Evolutionary conservation across 2,329 filamentous ascomycete species (phyloP), one percentile per base, ranked within the genome.

Genomic region (Xylaria sp.): DNA sequence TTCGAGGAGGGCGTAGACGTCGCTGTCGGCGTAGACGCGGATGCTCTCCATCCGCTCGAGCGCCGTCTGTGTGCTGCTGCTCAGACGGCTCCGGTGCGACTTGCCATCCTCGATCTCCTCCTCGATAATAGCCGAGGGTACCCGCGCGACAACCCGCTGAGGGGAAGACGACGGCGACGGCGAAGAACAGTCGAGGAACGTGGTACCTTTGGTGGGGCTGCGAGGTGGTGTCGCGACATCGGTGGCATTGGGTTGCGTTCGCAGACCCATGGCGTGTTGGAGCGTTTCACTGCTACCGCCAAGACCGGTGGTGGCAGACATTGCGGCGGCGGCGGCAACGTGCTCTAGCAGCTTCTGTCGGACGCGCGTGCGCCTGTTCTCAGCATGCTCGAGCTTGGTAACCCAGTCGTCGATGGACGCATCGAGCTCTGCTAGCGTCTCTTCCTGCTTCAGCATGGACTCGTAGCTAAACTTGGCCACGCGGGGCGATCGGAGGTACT

Each of bases 311-410:
- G 75, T 72, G 15, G 75, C 55, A 36, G 81, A 77, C 13, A 91
- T 81, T 6, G 86, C 87, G 58, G 87, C 81, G 2, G 91, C 90
- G 17, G 91, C 92, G 53, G 92, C 92, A 59, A 94, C 89, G 74
- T 95, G 92, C 78, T 95, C 92, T 3, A 95, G 85, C 13, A 95
- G 82, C 82, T 94, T 95, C 76, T 94, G 91, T 42, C 91, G 87
- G 50, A 95, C 88, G 6, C 90, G 85, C 17, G 89, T 90, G 45
- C 92, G 88, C 74, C 92, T 85, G 76, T 94, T 93, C 78, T 95
- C 92, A 10, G 91, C 90, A 69, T 90, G 86, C 75, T 94, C 92
- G n/a, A 94, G 85, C 80, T 94, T 94, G 72, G 81, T 84, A 55
- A 92, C 88, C 90, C 92, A 94, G 75, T 93, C 91, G 73, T 94